These are phyloP conservation scores for Laburnicola sp. DNA, from an alignment of 2,329 filamentous ascomycete species.

Conservation along the genomic window DNA sequence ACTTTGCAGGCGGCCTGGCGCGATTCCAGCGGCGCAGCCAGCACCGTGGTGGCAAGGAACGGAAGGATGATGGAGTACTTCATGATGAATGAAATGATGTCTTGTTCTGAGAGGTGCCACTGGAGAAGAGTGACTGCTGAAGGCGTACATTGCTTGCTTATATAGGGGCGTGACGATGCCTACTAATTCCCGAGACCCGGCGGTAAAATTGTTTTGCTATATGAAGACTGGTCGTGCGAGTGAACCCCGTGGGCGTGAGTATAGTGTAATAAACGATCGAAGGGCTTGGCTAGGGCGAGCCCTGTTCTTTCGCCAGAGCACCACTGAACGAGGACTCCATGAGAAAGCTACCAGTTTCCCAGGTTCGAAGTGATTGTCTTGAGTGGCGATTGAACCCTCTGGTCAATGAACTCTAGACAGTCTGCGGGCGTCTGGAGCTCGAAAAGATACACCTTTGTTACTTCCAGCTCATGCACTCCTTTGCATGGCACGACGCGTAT, in stretches of 20 bases:
- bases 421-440: background rate
- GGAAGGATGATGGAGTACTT: conserved; percentile 37
- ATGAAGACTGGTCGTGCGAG: conserved; percentile 28
- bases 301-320: conserved; percentile 11
- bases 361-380: background rate
- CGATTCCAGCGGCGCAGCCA: conserved; percentile 35
- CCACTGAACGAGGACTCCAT: conserved; percentile 8
- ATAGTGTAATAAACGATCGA: conserved; percentile 33
- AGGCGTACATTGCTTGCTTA: conserved; percentile 10
- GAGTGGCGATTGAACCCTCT: background rate
- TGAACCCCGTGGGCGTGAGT: conserved; percentile 29
- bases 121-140: conserved; percentile 8
- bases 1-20: conserved; percentile 38
- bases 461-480: background rate
- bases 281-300: conserved; percentile 25
- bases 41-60: conserved; percentile 34
- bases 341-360: background rate
- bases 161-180: conserved; percentile 18
- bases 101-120: conserved; percentile 12
- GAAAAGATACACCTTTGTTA: background rate
- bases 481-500: background rate
- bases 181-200: conserved; percentile 19
- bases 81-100: conserved; percentile 25
- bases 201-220: conserved; percentile 29
- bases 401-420: background rate